A percentile compares a stretch with the other conserved stretches of the same genome.
phyloP scores from a whole-genome alignment of 2,329 filamentous ascomycete species.

The Hypoxylon sp. region DNA sequence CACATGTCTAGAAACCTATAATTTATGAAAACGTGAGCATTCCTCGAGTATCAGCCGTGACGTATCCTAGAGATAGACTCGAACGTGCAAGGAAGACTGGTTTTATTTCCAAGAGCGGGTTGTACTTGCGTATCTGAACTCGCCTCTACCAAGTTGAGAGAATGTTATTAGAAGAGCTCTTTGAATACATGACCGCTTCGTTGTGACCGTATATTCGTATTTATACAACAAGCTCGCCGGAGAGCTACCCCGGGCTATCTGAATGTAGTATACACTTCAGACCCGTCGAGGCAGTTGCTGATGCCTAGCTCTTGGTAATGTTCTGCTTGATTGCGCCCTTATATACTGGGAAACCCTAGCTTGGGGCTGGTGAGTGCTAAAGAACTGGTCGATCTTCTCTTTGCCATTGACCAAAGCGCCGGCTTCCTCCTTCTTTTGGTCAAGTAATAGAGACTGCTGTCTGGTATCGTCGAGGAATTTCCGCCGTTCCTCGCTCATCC shows the following conservation, averaged over 20 bases:
- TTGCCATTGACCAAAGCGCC: constrained; percentile 72
- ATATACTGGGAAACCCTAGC: constrained; percentile 3
- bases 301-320: neutral
- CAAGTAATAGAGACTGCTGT: constrained; percentile 63
- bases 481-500: constrained; percentile 77
- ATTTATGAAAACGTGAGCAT: neutral
- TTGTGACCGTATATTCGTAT: constrained; percentile 30
- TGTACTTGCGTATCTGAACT: neutral
- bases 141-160: neutral
- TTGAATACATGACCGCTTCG: neutral
- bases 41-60: neutral
- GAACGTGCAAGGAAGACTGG: neutral
- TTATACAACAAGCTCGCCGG: constrained; percentile 30
- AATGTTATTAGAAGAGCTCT: neutral
- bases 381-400: constrained; percentile 60
- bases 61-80: neutral
- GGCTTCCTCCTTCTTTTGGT: constrained; percentile 66
- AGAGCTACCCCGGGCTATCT: constrained; percentile 9
- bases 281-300: neutral
- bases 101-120: neutral
- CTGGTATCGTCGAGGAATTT: constrained; percentile 74
- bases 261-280: constrained; percentile 29
- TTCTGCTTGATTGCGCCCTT: neutral
- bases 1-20: neutral
- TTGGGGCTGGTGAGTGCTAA: constrained; percentile 38